A percentile compares a stretch with the other conserved stretches of the same genome.
These are phyloP conservation scores for Hanseniaspora mollemarum DNA, from an alignment of 805 yeast genomes.

Conservation along the genomic window DNA sequence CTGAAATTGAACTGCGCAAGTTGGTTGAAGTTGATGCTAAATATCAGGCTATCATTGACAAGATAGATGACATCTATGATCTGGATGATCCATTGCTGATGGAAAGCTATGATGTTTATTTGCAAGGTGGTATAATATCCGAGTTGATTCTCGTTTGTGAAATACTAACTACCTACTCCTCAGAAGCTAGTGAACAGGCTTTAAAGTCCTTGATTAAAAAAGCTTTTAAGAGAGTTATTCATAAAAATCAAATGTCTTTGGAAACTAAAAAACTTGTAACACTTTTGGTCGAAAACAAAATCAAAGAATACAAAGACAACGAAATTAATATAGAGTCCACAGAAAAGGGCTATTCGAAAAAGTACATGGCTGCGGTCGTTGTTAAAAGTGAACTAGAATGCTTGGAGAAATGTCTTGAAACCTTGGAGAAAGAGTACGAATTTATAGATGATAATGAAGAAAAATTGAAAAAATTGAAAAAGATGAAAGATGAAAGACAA, in stretches of 20 bases:
- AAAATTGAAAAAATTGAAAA: neutral
- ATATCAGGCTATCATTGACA: slow-evolving; percentile 19
- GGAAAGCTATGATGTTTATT: slow-evolving; percentile 54
- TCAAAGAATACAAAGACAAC: slow-evolving; percentile 40
- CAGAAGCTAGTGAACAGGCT: slow-evolving; percentile 30
- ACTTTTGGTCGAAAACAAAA: slow-evolving; percentile 24
- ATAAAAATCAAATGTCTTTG: slow-evolving; percentile 50
- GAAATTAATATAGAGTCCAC: slow-evolving; percentile 20
- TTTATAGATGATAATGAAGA: neutral
- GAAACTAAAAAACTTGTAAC: slow-evolving; percentile 26
- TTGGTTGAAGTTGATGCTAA: slow-evolving; percentile 25
- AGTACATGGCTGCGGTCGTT: slow-evolving; percentile 44
- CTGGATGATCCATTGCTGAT: slow-evolving; percentile 33
- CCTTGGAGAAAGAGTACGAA: slow-evolving; percentile 19
- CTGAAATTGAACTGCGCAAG: slow-evolving; percentile 46
- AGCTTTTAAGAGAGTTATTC: slow-evolving; percentile 39
- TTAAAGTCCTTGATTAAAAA: slow-evolving; percentile 23
- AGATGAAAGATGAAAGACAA: neutral
- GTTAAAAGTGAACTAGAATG: slow-evolving; percentile 46
- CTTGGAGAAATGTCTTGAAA: slow-evolving; percentile 32
- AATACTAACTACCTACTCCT: slow-evolving; percentile 26
- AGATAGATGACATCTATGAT: slow-evolving; percentile 29
- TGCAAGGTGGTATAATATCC: slow-evolving; percentile 45
- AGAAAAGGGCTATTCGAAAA: slow-evolving; percentile 25
- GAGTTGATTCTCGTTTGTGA: slow-evolving; percentile 49